phyloP scores from a whole-genome alignment of 306 rosid species.

The Elaeagnus macrophylla region DNA sequence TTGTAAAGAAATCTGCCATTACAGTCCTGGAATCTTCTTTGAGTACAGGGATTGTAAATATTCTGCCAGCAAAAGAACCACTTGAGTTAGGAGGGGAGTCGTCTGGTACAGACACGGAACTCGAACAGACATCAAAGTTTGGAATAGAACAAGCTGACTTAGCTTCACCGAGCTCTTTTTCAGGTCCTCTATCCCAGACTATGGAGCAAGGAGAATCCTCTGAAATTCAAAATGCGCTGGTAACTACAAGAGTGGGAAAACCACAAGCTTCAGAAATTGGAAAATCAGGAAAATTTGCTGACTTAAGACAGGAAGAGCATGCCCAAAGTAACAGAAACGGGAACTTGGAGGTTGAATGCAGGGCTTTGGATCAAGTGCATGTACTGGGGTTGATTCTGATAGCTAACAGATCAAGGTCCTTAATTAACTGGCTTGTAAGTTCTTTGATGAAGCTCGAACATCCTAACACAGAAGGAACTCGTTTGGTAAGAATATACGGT shows the following conservation, averaged over 20 bases:
- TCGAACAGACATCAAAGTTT: conserved; percentile 27
- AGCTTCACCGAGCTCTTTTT: conserved; percentile 48
- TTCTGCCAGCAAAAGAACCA: conserved; percentile 34
- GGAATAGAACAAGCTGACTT: conserved; percentile 26
- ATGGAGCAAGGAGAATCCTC: conserved; percentile 31
- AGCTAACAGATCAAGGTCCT: conserved; percentile 60
- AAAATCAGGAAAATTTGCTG: conserved; percentile 21
- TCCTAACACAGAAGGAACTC: conserved; percentile 57
- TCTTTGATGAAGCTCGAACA: conserved; percentile 76
- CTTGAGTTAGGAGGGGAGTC: conserved; percentile 38
- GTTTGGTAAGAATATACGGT: conserved; percentile 63
- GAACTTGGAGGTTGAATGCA: conserved; percentile 37
- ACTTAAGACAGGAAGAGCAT: conserved; percentile 7
- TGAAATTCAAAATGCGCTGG: conserved; percentile 10
- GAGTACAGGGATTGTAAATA: conserved; percentile 61
- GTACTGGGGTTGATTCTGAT: conserved; percentile 49
- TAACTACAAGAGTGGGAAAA: conserved; percentile 16
- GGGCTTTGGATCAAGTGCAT: conserved; percentile 70
- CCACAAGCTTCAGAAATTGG: conserved; percentile 22
- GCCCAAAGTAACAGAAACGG: conserved; percentile 20
- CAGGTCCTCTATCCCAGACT: conserved; percentile 40
- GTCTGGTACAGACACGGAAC: conserved; percentile 38
- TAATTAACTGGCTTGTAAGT: conserved; percentile 78
- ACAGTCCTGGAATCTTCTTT: conserved; percentile 43
- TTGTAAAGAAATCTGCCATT: conserved; percentile 63